Percentiles rank a stretch among this genome's conserved stretches.
These are phyloP conservation scores for Nannizziopsis barbatae DNA, from an alignment of 2,329 filamentous ascomycete genomes.

Conservation along the genomic window DNA sequence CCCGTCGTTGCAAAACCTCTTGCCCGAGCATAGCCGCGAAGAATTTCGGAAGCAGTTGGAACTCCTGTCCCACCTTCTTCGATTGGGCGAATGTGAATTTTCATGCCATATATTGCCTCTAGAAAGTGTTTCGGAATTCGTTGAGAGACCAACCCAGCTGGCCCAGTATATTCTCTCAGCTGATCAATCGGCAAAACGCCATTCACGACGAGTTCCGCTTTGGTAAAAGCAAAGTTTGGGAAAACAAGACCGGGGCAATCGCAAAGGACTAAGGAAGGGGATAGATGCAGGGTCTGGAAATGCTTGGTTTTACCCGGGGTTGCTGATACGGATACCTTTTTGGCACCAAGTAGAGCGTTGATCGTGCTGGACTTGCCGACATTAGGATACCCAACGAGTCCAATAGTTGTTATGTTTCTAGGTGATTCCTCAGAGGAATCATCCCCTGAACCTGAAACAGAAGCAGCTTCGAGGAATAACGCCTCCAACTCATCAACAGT, in stretches of 20 bases:
- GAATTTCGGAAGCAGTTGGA: slow-evolving; percentile 73
- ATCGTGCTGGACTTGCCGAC: slow-evolving; percentile 99
- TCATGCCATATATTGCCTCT: slow-evolving; percentile 88
- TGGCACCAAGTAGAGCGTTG: slow-evolving; percentile 94
- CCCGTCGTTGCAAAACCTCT: slow-evolving; percentile 85
- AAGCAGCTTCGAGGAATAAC: slow-evolving; percentile 69
- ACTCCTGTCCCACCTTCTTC: slow-evolving; percentile 89
- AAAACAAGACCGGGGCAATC: slow-evolving; percentile 98
- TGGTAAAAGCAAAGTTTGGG: slow-evolving; percentile 18
- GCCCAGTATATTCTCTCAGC: slow-evolving; percentile 82
- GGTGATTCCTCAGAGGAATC: slow-evolving; percentile 36
- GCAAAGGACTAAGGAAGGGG: slow-evolving; percentile 77
- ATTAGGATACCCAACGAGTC: slow-evolving; percentile 94
- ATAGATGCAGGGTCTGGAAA: slow-evolving; percentile 95
- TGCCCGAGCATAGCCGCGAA: slow-evolving; percentile 75
- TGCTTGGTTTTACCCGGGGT: slow-evolving; percentile 99
- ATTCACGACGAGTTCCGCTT: slow-evolving; percentile 68
- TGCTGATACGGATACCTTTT: slow-evolving; percentile 95
- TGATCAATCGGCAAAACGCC: slow-evolving; percentile 95
- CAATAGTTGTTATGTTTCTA: slow-evolving; percentile 58
- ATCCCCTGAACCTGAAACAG: slow-evolving; percentile 36
- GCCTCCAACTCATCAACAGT: slow-evolving; percentile 87
- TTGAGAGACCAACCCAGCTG: slow-evolving; percentile 67
- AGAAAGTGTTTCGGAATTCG: slow-evolving; percentile 80
- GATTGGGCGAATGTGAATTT: slow-evolving; percentile 63